Evolutionary conservation across 1,139 yeast genomes (phyloP).

Genomic region (Kluyveromyces sp.): DNA sequence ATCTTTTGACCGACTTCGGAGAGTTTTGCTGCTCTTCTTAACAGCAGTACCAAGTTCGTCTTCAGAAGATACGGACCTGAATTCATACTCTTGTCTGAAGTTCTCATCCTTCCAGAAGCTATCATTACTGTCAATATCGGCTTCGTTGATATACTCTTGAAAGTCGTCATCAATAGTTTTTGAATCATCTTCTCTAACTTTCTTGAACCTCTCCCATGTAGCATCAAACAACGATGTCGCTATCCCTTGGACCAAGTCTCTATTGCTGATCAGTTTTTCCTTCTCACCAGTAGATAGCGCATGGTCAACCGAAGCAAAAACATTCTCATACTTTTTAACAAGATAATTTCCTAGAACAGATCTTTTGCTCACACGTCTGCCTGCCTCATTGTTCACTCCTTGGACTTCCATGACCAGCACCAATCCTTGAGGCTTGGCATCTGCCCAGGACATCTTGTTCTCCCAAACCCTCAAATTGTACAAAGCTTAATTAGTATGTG

Average conservation of each 20-base stretch:
- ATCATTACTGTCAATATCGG: constrained; percentile 22
- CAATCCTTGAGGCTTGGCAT: neutral
- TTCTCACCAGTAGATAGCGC: constrained; percentile 17
- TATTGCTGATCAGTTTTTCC: constrained; percentile 33
- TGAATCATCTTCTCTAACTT: constrained; percentile 15
- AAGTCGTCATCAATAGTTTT: constrained; percentile 15
- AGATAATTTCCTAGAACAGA: constrained; percentile 16
- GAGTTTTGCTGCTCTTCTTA: constrained; percentile 1
- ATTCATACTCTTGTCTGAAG: constrained; percentile 14
- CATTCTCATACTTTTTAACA: constrained; percentile 23
- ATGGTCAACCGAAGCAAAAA: constrained; percentile 19
- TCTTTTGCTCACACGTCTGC: constrained; percentile 4
- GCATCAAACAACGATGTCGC: constrained; percentile 52
- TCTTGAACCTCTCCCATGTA: constrained; percentile 40
- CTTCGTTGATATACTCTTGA: constrained; percentile 10
- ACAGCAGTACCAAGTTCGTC: constrained; percentile 1
- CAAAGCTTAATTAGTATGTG: no score
- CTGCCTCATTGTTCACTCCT: neutral
- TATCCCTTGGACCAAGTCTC: constrained; percentile 51
- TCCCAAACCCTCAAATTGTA: no score
- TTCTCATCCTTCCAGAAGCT: constrained; percentile 26
- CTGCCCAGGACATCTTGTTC: neutral
- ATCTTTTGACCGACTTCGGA: neutral
- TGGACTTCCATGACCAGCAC: constrained; percentile 3
- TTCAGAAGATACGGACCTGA: constrained; percentile 11